phyloP scores from a whole-genome alignment of 2,329 filamentous ascomycete genomes.

The Chrysoporthe deuterocubensis region DNA sequence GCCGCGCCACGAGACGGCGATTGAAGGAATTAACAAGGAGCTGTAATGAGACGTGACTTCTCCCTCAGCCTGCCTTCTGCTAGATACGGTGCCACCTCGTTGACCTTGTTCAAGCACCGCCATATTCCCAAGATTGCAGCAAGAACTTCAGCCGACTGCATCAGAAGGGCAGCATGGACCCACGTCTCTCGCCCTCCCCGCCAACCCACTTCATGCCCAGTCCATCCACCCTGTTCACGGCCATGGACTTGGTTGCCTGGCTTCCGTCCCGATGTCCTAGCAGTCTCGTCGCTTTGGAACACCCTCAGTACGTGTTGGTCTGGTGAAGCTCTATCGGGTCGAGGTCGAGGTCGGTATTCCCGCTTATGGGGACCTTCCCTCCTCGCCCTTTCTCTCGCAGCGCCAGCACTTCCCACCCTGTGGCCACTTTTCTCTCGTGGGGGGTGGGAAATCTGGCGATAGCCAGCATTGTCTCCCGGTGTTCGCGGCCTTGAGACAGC shows the following conservation, averaged over 20 bases:
- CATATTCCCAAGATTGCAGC: background rate
- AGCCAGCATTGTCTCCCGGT: slow-evolving; percentile 10
- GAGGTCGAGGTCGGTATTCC: background rate
- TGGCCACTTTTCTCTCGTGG: background rate
- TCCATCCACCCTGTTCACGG: background rate
- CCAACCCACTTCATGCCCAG: background rate
- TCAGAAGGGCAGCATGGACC: background rate
- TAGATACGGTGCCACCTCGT: background rate
- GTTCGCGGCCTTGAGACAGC: slow-evolving; percentile 4
- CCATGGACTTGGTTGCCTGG: background rate
- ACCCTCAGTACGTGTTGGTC: background rate
- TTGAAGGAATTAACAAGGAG: background rate
- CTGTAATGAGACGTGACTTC: background rate
- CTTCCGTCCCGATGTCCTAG: background rate
- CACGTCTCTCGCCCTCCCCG: no score
- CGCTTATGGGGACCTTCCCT: background rate
- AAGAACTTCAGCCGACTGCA: background rate
- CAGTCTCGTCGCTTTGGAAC: background rate
- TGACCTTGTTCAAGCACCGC: background rate
- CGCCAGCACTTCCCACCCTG: slow-evolving; percentile 3
- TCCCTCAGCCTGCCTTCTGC: background rate
- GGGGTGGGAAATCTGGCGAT: background rate
- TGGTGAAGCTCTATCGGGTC: background rate
- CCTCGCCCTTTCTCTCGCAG: background rate
- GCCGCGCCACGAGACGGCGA: background rate